Evolutionary conservation across 1,284 basidiomycete species (phyloP).

Genomic region (Coniferiporia sulphurascens): DNA sequence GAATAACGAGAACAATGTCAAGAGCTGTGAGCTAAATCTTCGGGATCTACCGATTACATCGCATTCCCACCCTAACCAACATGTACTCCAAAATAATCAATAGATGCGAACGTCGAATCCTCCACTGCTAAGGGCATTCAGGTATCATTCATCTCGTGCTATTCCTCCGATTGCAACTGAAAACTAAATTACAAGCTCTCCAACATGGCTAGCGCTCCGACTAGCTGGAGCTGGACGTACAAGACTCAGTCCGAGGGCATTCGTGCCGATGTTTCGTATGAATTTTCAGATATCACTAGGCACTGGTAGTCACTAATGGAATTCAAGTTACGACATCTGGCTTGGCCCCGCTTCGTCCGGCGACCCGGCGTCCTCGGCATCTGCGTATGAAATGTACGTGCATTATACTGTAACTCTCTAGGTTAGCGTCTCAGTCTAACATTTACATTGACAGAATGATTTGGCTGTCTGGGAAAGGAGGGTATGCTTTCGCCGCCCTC

Average conservation of each 20-base stretch:
- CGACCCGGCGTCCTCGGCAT: constrained; percentile 41
- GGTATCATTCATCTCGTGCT: constrained; percentile 26
- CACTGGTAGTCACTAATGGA: neutral
- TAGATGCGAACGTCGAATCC: constrained; percentile 43
- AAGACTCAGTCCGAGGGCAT: constrained; percentile 39
- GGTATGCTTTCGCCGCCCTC: constrained; percentile 31
- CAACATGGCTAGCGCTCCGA: constrained; percentile 40
- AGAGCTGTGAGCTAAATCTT: constrained; percentile 51
- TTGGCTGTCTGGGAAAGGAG: constrained; percentile 56
- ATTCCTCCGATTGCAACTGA: no score
- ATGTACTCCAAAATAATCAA: neutral
- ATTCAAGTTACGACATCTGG: constrained; percentile 52
- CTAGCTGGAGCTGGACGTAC: constrained; percentile 49
- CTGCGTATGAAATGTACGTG: constrained; percentile 51
- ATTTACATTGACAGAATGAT: constrained; percentile 42
- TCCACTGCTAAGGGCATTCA: constrained; percentile 44
- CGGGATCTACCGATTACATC: neutral
- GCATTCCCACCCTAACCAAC: neutral
- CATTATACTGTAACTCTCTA: neutral
- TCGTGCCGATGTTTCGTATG: constrained; percentile 51
- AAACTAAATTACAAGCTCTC: no score
- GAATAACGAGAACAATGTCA: constrained; percentile 47
- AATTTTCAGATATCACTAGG: neutral
- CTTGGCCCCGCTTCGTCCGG: constrained; percentile 40
- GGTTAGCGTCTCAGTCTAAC: neutral